Conservation (phyloP, 2,329 filamentous ascomycete species). For the Sporothrix euskadiensis region DNA sequence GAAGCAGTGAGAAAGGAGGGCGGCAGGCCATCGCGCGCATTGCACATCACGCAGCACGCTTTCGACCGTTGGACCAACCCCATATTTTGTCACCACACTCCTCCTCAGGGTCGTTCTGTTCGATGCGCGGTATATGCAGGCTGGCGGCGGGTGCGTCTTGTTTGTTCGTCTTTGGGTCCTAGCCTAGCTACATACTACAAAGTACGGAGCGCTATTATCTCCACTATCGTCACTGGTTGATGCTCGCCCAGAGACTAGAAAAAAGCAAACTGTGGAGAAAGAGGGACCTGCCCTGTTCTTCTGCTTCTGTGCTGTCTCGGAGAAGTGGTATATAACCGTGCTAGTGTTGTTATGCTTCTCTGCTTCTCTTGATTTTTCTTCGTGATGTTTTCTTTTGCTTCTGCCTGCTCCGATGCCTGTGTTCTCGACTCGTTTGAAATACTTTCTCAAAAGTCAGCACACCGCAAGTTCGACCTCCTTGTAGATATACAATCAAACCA, state of each 20-base stretch:
- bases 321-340: background rate
- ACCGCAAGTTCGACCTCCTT: background rate
- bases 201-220: background rate
- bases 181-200: background rate
- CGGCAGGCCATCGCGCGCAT: background rate
- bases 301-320: background rate
- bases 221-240: conserved; percentile 12
- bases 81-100: background rate
- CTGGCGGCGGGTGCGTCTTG: background rate
- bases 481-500: background rate
- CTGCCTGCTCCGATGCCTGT: background rate
- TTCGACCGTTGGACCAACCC: background rate
- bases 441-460: background rate
- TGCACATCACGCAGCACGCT: background rate
- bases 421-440: background rate
- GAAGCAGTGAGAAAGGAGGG: background rate
- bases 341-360: background rate
- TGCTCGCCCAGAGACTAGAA: background rate
- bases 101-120: background rate
- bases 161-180: background rate
- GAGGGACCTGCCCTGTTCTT: background rate
- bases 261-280: conserved; percentile 12
- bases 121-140: background rate
- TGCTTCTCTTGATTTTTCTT: background rate
- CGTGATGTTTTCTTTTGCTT: background rate